Evolutionary conservation across 257 asterid species (phyloP).

Genomic region (Thymus quinquecostatus): DNA sequence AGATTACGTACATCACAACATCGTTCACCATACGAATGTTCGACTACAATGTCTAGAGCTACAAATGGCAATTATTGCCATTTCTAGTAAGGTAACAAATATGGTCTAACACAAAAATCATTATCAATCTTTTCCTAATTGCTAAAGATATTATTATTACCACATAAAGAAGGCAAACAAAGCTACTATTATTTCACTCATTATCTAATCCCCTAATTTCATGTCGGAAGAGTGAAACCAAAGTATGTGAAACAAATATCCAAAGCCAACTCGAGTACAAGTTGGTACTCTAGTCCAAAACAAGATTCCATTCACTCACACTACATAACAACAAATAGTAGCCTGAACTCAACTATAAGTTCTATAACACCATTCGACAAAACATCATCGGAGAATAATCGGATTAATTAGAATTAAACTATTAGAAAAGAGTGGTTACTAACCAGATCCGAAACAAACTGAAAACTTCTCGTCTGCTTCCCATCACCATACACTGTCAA

Average conservation of each 20-base stretch:
- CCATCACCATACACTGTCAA: constrained; percentile 97
- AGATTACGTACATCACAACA: background rate
- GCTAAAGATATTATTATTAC: background rate
- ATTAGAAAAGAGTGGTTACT: constrained; percentile 40
- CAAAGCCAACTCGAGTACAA: constrained; percentile 14
- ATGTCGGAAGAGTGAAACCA: background rate
- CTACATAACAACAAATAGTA: background rate
- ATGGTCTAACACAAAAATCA: background rate
- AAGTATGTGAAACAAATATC: background rate
- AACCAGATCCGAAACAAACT: constrained; percentile 96
- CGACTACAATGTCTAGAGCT: background rate
- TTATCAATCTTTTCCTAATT: background rate
- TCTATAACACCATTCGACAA: background rate
- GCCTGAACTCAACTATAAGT: no score
- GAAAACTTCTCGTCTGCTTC: constrained; percentile 96
- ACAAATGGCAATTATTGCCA: background rate
- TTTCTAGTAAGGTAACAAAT: background rate
- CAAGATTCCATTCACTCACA: constrained; percentile 6
- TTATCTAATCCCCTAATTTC: background rate
- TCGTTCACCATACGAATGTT: background rate
- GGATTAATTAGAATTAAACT: background rate
- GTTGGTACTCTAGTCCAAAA: constrained; percentile 8
- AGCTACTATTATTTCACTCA: background rate
- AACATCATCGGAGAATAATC: background rate
- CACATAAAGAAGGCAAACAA: constrained; percentile 6